phyloP scores from a whole-genome alignment of 352 stramenopile species.

The Bremia lactucae region DNA sequence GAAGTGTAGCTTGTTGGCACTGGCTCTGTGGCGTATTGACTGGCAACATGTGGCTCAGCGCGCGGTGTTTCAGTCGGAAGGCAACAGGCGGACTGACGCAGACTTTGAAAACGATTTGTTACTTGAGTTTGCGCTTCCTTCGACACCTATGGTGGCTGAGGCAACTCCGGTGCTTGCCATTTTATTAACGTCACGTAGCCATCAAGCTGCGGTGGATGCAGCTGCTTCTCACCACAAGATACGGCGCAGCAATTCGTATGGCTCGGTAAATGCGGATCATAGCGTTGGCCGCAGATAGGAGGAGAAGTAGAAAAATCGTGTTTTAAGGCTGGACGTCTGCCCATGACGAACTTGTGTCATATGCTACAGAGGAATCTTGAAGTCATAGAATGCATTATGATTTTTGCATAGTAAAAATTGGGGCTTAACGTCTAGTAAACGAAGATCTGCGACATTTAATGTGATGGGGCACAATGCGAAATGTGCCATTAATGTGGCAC shows the following conservation, averaged over 20 bases:
- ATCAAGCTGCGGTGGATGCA: constrained; percentile 2
- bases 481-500: too few species aligned
- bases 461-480: too few species aligned
- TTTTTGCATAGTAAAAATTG: too few species aligned
- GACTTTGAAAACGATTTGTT: constrained; percentile 58
- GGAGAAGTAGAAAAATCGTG: too few species aligned
- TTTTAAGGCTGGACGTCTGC: too few species aligned
- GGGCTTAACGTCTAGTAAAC: too few species aligned
- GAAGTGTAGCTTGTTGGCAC: constrained; percentile 61
- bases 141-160: constrained; percentile 51
- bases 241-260: constrained; percentile 13
- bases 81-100: constrained; percentile 19
- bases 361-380: too few species aligned
- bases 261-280: background rate
- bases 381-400: too few species aligned
- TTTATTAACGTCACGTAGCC: constrained; percentile 41
- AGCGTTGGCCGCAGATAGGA: too few species aligned
- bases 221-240: too few species aligned
- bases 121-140: constrained; percentile 42
- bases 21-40: constrained; percentile 49
- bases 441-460: too few species aligned
- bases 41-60: constrained; percentile 56
- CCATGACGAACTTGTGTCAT: too few species aligned
- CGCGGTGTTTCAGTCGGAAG: constrained; percentile 55
- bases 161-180: constrained; percentile 45